Conservation (phyloP, 176 grass and related monocot species). For the Lolium multiflorum region DNA sequence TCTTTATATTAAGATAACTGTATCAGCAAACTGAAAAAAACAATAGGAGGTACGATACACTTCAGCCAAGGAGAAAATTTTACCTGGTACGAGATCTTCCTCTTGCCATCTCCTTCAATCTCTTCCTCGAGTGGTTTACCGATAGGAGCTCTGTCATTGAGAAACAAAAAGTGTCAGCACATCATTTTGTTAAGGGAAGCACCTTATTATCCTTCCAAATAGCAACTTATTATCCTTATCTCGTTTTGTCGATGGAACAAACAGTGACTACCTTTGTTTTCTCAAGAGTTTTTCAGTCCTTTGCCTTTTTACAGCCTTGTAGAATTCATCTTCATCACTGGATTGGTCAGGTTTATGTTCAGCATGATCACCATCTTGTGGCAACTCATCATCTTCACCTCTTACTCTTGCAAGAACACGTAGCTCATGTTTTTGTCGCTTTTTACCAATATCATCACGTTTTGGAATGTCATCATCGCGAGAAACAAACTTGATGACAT, state of each 20-base stretch:
- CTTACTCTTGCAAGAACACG: conserved; percentile 71
- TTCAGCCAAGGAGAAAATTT: background rate
- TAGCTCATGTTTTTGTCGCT: conserved; percentile 70
- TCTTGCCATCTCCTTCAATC: conserved; percentile 74
- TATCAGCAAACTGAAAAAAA: background rate
- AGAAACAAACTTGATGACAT: conserved; percentile 57
- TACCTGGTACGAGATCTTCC: conserved; percentile 62
- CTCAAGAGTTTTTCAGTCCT: conserved; percentile 56
- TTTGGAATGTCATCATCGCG: conserved; percentile 95
- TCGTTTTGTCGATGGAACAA: background rate
- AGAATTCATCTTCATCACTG: conserved; percentile 74
- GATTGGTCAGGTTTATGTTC: conserved; percentile 36
- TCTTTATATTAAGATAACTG: background rate
- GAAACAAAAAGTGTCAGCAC: background rate
- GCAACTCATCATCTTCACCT: conserved; percentile 47
- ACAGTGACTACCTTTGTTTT: conserved; percentile 62
- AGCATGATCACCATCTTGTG: conserved; percentile 35
- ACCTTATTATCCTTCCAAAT: background rate
- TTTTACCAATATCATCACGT: conserved; percentile 81
- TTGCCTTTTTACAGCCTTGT: conserved; percentile 66
- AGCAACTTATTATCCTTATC: background rate
- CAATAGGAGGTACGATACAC: background rate
- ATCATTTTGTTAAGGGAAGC: conserved; percentile 19
- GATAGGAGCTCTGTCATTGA: conserved; percentile 48
- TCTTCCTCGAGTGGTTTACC: conserved; percentile 43